A percentile compares a stretch with the other conserved stretches of the same genome.
These are phyloP conservation scores for Ceratobasidium sp. DNA, from an alignment of 1,284 basidiomycete species.

Conservation along the genomic window DNA sequence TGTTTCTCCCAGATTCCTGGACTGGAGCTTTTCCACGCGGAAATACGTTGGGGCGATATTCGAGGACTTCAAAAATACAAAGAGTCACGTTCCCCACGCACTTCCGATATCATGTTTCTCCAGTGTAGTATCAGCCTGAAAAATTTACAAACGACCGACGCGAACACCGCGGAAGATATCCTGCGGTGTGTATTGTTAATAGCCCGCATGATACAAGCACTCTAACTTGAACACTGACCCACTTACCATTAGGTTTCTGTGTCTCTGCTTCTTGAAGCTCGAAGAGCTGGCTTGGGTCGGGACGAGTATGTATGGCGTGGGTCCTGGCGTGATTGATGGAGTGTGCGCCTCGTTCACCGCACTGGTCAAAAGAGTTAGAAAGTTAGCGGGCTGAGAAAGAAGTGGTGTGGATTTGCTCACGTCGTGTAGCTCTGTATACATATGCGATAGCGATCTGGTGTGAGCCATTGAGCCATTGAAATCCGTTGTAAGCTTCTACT, in stretches of 20 bases:
- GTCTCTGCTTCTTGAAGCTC: not conserved
- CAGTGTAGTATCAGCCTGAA: not conserved
- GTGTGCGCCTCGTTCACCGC: too few relatives aligned
- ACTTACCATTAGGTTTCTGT: not conserved
- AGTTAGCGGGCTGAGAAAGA: too few relatives aligned
- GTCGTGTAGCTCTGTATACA: too few relatives aligned
- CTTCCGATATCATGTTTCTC: not conserved
- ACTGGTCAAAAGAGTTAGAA: too few relatives aligned
- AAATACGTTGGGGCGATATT: not conserved
- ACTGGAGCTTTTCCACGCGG: not conserved
- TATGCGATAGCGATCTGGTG: too few relatives aligned
- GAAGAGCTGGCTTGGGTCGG: constrained; percentile 21
- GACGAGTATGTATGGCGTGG: not conserved
- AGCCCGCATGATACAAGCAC: not conserved
- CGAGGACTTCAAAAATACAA: not conserved
- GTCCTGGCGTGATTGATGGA: not conserved
- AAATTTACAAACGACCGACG: too few relatives aligned
- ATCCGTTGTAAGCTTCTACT: too few relatives aligned
- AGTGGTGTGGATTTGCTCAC: too few relatives aligned
- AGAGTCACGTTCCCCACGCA: not conserved
- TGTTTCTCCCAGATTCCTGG: not conserved
- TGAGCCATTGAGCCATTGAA: too few relatives aligned
- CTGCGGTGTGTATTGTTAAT: not conserved
- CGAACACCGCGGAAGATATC: not conserved
- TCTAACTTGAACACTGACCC: not conserved